phyloP scores from a whole-genome alignment of 306 rosid genomes.

The Trifolium subterraneum region DNA sequence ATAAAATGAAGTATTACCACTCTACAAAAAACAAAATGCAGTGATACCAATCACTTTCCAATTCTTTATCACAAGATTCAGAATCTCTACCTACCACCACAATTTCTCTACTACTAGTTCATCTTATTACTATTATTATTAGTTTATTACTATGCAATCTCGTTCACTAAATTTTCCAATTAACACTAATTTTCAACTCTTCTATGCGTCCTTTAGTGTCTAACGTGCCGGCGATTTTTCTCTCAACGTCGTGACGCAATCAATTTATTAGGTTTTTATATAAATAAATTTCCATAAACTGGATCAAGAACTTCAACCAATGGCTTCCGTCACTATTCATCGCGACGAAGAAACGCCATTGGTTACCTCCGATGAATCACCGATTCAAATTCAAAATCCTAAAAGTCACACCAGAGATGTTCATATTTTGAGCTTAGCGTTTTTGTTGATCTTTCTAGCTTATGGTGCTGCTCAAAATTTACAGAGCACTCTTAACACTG shows the following conservation, averaged over 20 bases:
- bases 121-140: not conserved
- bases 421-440: conserved; percentile 71
- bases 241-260: conserved; percentile 26
- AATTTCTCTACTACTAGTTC: not conserved
- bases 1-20: not conserved
- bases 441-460: conserved; percentile 77
- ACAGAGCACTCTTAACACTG: conserved; percentile 85
- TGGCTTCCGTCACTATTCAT: conserved; percentile 50
- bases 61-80: not conserved
- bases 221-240: conserved; percentile 58
- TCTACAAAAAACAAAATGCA: not conserved
- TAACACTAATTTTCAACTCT: not conserved
- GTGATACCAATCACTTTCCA: not conserved
- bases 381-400: conserved; percentile 12
- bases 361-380: conserved; percentile 40
- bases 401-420: conserved; percentile 61
- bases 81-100: not conserved
- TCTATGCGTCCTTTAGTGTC: conserved; percentile 43
- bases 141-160: too few relatives aligned
- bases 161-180: not conserved
- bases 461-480: conserved; percentile 94
- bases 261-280: conserved; percentile 19
- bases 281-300: conserved; percentile 1
- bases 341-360: conserved; percentile 70
- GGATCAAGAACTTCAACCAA: conserved; percentile 36